phyloP scores from a whole-genome alignment of 768 basidiomycete genomes.

The Mycena haematopus region DNA sequence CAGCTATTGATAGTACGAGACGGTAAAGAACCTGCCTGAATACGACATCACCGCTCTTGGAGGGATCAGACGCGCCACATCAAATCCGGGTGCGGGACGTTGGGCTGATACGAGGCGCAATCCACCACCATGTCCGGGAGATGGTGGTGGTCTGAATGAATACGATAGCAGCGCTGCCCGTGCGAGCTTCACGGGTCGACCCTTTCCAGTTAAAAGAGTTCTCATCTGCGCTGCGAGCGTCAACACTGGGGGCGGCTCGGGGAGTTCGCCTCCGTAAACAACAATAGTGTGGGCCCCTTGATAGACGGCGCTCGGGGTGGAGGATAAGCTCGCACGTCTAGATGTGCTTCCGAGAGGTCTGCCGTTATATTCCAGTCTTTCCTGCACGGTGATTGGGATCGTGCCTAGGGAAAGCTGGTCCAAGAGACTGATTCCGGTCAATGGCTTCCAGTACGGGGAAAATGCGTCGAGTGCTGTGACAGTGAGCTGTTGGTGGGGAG shows the following conservation, averaged over 20 bases:
- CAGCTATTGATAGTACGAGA: neutral
- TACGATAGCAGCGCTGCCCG: neutral
- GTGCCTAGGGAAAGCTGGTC: neutral
- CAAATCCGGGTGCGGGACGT: neutral
- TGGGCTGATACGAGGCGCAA: neutral
- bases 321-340: too few species aligned
- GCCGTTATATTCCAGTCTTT: neutral
- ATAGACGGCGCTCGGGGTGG: too few species aligned
- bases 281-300: too few species aligned
- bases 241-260: too few species aligned
- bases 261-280: too few species aligned
- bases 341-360: neutral
- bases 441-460: neutral
- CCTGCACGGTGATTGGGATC: neutral
- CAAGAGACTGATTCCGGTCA: neutral
- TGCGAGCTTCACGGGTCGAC: too few species aligned
- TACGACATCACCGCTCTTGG: neutral
- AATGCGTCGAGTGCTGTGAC: neutral
- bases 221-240: too few species aligned
- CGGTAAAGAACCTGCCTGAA: neutral
- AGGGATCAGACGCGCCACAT: neutral
- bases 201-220: too few species aligned
- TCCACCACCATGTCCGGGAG: neutral
- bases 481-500: neutral
- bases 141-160: neutral